Percentiles rank a stretch among this genome's conserved stretches.
Evolutionary conservation across 129 eudicot genomes (phyloP).

Genomic region (Scalesia atractyloides): DNA sequence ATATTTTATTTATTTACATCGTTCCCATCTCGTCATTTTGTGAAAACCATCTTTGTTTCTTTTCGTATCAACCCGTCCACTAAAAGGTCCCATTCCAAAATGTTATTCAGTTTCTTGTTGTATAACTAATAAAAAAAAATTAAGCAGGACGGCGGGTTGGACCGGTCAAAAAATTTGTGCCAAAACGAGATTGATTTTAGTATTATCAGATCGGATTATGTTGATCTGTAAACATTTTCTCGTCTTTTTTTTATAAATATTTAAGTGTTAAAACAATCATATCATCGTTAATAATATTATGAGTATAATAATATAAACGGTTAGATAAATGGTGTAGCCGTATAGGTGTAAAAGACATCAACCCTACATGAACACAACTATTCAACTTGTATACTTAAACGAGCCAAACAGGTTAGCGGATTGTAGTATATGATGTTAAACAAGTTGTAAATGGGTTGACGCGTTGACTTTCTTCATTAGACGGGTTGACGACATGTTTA

Average conservation of each 20-base stretch:
- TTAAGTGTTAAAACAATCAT: neutral
- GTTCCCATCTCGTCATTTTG: constrained; percentile 12
- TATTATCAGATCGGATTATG: neutral
- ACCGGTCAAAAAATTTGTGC: neutral
- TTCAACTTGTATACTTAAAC: no score
- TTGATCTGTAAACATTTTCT: neutral
- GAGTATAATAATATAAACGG: neutral
- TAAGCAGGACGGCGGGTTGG: neutral
- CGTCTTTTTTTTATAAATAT: neutral
- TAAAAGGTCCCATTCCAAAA: constrained; percentile 22
- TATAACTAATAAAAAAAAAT: neutral
- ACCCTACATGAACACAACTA: no score
- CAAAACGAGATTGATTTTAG: neutral
- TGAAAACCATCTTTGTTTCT: constrained; percentile 7
- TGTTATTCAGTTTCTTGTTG: neutral
- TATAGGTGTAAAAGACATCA: no score
- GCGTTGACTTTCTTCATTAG: no score
- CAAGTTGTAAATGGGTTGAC: no score
- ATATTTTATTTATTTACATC: neutral
- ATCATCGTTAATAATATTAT: neutral
- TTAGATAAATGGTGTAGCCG: neutral
- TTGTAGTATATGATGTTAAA: no score
- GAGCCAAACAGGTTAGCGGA: no score
- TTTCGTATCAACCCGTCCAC: constrained; percentile 15
- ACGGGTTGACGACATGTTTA: no score